Evolutionary conservation across 179 eudicot species (phyloP).

Genomic region (Camellia oleifera): DNA sequence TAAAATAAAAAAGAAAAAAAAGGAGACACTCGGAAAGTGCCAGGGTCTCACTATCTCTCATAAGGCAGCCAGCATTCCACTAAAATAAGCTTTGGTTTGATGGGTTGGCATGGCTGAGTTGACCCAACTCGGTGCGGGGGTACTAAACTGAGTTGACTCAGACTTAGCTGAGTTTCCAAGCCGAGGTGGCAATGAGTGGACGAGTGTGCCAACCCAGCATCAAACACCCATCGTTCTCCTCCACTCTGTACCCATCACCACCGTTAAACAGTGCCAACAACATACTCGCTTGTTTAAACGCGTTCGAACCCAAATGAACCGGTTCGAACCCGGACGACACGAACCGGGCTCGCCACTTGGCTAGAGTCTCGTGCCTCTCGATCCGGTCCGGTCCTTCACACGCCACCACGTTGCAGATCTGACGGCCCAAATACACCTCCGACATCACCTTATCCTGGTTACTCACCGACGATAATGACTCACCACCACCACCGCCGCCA

Average conservation of each 20-base stretch:
- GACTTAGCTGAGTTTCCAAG: slow-evolving; percentile 37
- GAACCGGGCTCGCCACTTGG: slow-evolving; percentile 49
- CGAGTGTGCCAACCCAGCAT: slow-evolving; percentile 71
- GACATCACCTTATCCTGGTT: slow-evolving; percentile 51
- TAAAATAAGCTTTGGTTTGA: neutral
- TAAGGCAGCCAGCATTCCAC: neutral
- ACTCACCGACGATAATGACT: neutral
- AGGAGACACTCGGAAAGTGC: neutral
- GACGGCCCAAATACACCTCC: slow-evolving; percentile 56
- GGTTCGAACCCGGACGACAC: slow-evolving; percentile 38
- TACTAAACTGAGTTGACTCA: neutral
- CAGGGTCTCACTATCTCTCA: neutral
- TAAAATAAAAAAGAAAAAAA: neutral
- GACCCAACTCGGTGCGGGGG: neutral
- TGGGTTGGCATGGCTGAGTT: neutral
- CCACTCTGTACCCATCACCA: slow-evolving; percentile 64
- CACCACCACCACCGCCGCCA: slow-evolving; percentile 21
- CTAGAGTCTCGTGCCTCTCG: slow-evolving; percentile 55
- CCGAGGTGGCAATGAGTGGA: slow-evolving; percentile 66
- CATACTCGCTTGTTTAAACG: slow-evolving; percentile 65
- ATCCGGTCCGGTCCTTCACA: slow-evolving; percentile 56
- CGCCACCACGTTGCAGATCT: slow-evolving; percentile 64
- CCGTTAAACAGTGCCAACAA: slow-evolving; percentile 51
- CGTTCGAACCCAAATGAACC: slow-evolving; percentile 63
- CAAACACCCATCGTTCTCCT: slow-evolving; percentile 64